Base-by-base conservation (phyloP, 352 stramenopile species). In the Globisporangium cylindrosporum region DNA sequence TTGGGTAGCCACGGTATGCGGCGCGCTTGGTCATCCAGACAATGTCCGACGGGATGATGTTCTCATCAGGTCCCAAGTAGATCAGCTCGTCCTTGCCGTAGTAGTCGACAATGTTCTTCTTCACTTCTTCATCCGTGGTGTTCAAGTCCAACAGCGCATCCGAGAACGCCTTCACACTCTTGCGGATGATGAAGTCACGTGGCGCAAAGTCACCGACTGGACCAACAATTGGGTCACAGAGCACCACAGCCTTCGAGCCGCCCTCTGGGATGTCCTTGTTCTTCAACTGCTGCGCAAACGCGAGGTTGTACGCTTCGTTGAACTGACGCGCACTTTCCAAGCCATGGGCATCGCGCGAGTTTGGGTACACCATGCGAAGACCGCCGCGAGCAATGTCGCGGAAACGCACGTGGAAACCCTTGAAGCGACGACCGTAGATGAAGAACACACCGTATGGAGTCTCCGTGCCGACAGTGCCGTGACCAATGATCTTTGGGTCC, bases 121-220 rank as follows among this genome's bases (percentile, higher is more conserved):
- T 93, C 15, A 91, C 82, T 8, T 80, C 79, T 25, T 88, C 77
- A 62, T 92, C 80, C 41, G 75, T 88, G 2, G 86, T 91, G 79
- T 93, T 93, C 51, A 94, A 55, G 71, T 94, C 86, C 48, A 95
- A 67, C 18, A 95, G 68, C 8, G 84, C 84, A 56, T 94, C 88
- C 36, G 92, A 97, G 77, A 99, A 99, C 18, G 95, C 97, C 82
- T 99, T 99, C 60, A 99, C 96, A 56, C 87, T 95, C 88, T 99
- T 99, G 67, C 96, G 89, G 71, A 99, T 94, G 67, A 94, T 94
- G 59, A 92, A 96, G 66, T 96, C 86, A 25, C 87, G 86, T 25
- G 86, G 82, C 9, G 86, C 86, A 61, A 96, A 74, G 66, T 94
- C 86, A 12, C 84, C 88, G 10, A 92, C 69, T 15, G 84, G 80